phyloP scores from a whole-genome alignment of 2,329 filamentous ascomycete genomes.

The Ilyonectria sp. region DNA sequence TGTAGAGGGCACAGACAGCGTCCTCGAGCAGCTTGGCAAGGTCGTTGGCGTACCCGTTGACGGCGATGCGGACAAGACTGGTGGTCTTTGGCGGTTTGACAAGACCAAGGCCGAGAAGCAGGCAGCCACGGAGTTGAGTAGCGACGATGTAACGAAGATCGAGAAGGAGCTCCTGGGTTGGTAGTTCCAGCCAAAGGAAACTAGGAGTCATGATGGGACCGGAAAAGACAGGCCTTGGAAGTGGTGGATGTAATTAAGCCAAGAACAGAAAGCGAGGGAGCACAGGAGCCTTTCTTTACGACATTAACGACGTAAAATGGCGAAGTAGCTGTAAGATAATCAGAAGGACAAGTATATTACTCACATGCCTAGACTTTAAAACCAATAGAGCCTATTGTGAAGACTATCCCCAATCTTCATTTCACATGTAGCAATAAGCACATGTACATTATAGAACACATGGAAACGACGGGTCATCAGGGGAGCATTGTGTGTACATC shows the following conservation, averaged over 20 bases:
- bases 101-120: constrained; percentile 60
- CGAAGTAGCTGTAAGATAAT: constrained; percentile 41
- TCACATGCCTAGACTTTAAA: not conserved
- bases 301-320: constrained; percentile 19
- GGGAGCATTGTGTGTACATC: constrained; percentile 28
- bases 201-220: constrained; percentile 14
- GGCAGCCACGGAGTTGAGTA: constrained; percentile 55
- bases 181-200: constrained; percentile 42
- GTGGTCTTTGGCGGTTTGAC: constrained; percentile 73
- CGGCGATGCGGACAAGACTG: constrained; percentile 73
- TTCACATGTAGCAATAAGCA: too few relatives aligned
- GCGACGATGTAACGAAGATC: constrained; percentile 59
- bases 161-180: constrained; percentile 62
- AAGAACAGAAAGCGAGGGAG: constrained; percentile 6
- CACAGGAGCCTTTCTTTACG: constrained; percentile 16
- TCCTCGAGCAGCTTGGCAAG: constrained; percentile 62
- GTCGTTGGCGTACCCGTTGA: constrained; percentile 63
- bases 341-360: constrained; percentile 7
- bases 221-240: constrained; percentile 14
- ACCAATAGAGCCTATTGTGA: not conserved
- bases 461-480: not conserved
- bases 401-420: too few relatives aligned
- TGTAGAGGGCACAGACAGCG: constrained; percentile 61
- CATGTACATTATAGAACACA: too few relatives aligned
- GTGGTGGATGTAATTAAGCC: constrained; percentile 34